Percentiles rank a stretch among this genome's conserved stretches.
These are phyloP conservation scores for Chara braunii DNA, from an alignment of 139 green algal genomes.

Conservation along the genomic window DNA sequence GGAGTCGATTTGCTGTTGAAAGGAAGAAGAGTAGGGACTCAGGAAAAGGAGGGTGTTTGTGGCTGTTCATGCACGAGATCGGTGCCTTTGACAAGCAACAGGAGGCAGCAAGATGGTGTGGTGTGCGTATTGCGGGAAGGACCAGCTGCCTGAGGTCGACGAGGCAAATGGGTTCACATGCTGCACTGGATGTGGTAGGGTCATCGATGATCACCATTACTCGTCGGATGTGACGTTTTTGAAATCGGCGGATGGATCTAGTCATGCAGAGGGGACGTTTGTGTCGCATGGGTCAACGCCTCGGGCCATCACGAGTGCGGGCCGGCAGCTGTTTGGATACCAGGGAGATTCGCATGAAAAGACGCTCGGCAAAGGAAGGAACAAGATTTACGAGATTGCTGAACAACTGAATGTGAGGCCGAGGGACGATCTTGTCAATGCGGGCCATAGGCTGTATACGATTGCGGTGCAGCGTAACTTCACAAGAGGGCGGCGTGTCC, in stretches of 20 bases:
- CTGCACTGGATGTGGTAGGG: conserved; percentile 75
- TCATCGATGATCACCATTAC: conserved; percentile 84
- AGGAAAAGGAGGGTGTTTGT: too few species aligned
- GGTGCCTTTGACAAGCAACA: too few species aligned
- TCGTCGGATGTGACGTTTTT: conserved; percentile 74
- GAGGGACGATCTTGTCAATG: conserved; percentile 60
- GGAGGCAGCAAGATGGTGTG: conserved; percentile 47
- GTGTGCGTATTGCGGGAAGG: conserved; percentile 39
- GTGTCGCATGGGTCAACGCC: conserved; percentile 57
- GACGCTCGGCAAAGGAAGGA: conserved; percentile 59
- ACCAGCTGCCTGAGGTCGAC: conserved; percentile 53
- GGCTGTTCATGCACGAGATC: too few species aligned
- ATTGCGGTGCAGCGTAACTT: conserved; percentile 86
- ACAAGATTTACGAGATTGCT: conserved; percentile 66
- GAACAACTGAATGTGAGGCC: conserved; percentile 73
- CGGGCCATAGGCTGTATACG: conserved; percentile 48
- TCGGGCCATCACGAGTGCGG: conserved; percentile 45
- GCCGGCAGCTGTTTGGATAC: conserved; percentile 60
- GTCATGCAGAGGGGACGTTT: conserved; percentile 66
- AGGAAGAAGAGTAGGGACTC: too few species aligned
- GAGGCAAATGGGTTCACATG: conserved; percentile 70
- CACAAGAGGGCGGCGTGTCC: conserved; percentile 75
- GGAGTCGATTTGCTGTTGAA: too few species aligned
- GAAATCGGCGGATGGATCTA: conserved; percentile 49
- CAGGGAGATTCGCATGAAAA: conserved; percentile 77